Base-by-base conservation (phyloP, 768 basidiomycete species). In the Favolaschia claudopus region DNA sequence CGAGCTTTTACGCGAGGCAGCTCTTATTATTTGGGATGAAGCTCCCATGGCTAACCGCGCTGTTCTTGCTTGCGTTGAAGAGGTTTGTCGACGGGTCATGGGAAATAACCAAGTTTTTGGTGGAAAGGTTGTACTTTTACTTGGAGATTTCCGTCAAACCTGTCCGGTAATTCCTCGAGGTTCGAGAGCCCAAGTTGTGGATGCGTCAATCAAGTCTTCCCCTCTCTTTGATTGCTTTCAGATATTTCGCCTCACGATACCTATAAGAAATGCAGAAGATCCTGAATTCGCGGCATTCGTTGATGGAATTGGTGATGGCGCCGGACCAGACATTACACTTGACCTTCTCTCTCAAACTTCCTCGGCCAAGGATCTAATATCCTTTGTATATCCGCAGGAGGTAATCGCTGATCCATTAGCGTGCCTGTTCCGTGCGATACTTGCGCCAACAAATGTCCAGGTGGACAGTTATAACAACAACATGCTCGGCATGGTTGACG, bases 11-110 rank as follows among this genome's bases (percentile, higher is more conserved):
- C 56, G 50, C 0, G 55, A 71, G 20, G 67, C 76, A 0, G 36
- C 65, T 1, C 49, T 74, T 0, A 69, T 79, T 20, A 70, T 76
- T 4, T 79, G 78, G 76, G 80, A 81, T 64, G 79, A 81, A 63
- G 71, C 74, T 4, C 79, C 80, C 1, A 78, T 78, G 74, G 75
- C 73, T 15, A 76, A 79, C 45, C 64, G 57, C 24, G 70, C 76
- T 0, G 75, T 73, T 0, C 48, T 77, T 0, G 46, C 58, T 10
- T 77, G 76, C 51, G 71, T 79, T 10, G 73, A 80, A 37, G 72
- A 75, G 15, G 63, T 70, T 0, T 72, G 69, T 27, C 69, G 70
- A 5, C 60, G 60, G 7, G 62, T 75, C 25, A 74, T 67, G 66
- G 39, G 60, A 5, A 71, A 22, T 12, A 49, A 72, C 37, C 34